Evolutionary conservation across 2,329 filamentous ascomycete genomes (phyloP), one percentile per base, ranked within the genome.

Genomic region (Beauveria scarabaeidicola): DNA sequence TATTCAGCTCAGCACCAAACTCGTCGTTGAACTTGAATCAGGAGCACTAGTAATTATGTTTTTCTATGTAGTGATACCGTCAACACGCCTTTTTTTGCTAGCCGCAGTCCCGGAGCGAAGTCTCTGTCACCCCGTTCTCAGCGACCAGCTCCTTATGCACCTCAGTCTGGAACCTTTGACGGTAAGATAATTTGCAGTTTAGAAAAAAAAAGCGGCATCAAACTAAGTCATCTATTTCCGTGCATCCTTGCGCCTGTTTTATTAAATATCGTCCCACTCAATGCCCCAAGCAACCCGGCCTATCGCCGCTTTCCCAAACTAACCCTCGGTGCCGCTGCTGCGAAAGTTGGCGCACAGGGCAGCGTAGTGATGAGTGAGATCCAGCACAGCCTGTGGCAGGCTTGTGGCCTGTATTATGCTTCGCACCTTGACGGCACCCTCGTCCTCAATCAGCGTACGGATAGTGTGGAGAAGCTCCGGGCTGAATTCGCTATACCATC

Each of bases 401-500:
- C 89, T 96, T 3, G 93, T 97, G 1, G 93, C 91, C 74, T 99
- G 94, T 58, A 99, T 91, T 69, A 99, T 96, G 73, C 91, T 97
- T 69, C 94, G 84, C 58, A 99, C 89, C 76, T 99, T 99, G 73
- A 99, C 90, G 1, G 93, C 93, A 61, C 94, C 94, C 75, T 99
- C 94, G 66, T 97, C 92, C 74, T 97, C 94, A 70, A 99, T 99
- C 65, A 99, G 79, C 65, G 90, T 91, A 63, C 94, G 87, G 68
- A 97, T 90, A 3, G 90, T 88, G 73, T 87, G 90, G 58, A 99
- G 82, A 47, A 99, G 81, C 64, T 92, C 87, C 0, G 94, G 94
- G 19, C 92, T 97, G 76, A 99, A 99, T 82, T 99, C 94, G 60
- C 92, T 97, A 77, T 99, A 99, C 94, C 94, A 99, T 66, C 94